Conservation (phyloP, 2,329 filamentous ascomycete genomes). For the Fonsecaea monophora region DNA sequence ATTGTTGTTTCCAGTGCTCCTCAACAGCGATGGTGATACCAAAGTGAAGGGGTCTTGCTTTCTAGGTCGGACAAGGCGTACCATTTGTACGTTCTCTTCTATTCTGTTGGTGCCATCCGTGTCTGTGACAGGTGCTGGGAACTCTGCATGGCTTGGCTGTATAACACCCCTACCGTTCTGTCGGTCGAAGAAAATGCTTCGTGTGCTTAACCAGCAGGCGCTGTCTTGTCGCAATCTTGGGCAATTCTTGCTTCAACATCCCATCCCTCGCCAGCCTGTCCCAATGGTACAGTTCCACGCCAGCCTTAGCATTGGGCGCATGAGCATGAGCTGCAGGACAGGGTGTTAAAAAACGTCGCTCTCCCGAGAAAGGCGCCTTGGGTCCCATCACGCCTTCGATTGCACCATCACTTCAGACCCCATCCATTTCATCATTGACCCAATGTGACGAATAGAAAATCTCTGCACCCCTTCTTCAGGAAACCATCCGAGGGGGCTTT, state of each 20-base stretch:
- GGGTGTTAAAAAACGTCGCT: not conserved
- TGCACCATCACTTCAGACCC: constrained; percentile 43
- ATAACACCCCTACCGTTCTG: not conserved
- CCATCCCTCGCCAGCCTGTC: not conserved
- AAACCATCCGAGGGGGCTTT: constrained; percentile 4
- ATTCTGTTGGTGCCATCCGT: not conserved
- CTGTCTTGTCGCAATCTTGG: not conserved
- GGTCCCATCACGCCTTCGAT: constrained; percentile 34
- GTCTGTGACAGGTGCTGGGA: not conserved
- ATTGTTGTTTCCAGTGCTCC: not conserved
- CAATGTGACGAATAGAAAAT: constrained; percentile 5
- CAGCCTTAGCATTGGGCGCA: not conserved
- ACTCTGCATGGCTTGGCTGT: not conserved
- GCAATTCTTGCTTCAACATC: not conserved
- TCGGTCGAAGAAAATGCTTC: constrained; percentile 6
- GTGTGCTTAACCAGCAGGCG: not conserved
- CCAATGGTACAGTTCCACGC: not conserved
- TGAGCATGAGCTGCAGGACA: constrained; percentile 3
- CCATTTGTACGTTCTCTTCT: not conserved
- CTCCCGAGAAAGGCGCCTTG: not conserved
- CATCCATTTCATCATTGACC: constrained; percentile 21
- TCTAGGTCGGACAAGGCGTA: not conserved
- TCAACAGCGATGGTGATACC: not conserved
- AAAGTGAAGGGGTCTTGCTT: not conserved
- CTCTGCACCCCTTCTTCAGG: constrained; percentile 1